Conservation (phyloP, 495 filamentous ascomycete species). For the Parachaetomium inaequale region DNA sequence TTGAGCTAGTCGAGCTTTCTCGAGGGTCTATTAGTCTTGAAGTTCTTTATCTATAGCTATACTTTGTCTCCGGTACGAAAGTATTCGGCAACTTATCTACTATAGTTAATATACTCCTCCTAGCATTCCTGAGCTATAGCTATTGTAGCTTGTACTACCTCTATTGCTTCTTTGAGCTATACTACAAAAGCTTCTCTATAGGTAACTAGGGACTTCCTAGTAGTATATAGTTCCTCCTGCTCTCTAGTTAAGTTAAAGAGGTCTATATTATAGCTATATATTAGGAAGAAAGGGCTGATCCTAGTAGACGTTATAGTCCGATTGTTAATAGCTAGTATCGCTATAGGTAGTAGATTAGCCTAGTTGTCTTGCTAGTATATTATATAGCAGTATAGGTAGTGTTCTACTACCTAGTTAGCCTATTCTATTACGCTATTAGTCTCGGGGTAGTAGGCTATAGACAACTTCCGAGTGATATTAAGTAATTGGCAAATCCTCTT, state of each 20-base stretch:
- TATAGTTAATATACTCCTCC: too few species aligned
- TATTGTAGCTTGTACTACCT: neutral
- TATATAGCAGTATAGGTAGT: neutral
- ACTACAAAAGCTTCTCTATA: neutral
- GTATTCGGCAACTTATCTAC: too few species aligned
- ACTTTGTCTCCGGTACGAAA: too few species aligned
- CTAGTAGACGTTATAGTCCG: neutral
- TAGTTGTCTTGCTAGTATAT: slow-evolving; percentile 1
- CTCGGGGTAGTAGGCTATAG: neutral
- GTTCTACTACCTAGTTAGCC: neutral
- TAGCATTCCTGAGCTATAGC: neutral
- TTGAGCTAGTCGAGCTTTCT: too few species aligned
- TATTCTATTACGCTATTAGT: neutral
- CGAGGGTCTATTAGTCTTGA: too few species aligned
- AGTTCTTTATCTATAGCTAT: too few species aligned
- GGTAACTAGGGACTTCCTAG: neutral
- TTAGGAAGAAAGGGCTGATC: neutral
- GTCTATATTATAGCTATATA: neutral
- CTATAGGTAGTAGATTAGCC: neutral
- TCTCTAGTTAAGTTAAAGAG: neutral
- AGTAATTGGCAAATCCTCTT: neutral
- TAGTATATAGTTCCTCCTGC: neutral
- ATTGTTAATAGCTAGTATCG: slow-evolving; percentile 5
- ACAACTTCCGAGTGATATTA: slow-evolving; percentile 1
- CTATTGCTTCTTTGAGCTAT: neutral